Conservation (phyloP, 352 stramenopile species). For the Pythium rishiriense region DNA sequence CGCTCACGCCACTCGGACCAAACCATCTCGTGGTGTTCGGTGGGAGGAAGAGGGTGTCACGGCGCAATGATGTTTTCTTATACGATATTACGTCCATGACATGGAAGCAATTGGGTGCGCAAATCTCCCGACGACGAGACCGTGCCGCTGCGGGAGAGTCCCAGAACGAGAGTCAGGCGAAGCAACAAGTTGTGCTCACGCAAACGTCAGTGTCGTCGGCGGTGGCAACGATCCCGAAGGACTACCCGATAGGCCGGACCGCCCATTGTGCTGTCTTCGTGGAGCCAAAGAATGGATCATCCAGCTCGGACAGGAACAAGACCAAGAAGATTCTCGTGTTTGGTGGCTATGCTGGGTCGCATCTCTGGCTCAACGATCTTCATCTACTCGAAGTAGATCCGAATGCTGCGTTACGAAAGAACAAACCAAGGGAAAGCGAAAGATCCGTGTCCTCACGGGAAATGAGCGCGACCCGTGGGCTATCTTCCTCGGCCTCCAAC, state of each 20-base stretch:
- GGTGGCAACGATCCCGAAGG: neutral
- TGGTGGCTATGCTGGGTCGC: constrained; percentile 61
- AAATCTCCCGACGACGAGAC: neutral
- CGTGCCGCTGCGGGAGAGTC: neutral
- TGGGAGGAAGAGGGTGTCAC: constrained; percentile 41
- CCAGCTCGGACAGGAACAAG: neutral
- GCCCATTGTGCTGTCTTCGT: constrained; percentile 47
- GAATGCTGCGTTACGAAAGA: neutral
- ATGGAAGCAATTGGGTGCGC: constrained; percentile 3
- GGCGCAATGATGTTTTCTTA: constrained; percentile 59
- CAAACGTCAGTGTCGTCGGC: neutral
- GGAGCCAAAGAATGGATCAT: neutral
- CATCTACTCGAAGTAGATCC: constrained; percentile 46
- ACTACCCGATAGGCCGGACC: constrained; percentile 34
- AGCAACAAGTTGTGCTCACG: neutral
- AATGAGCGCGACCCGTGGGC: neutral
- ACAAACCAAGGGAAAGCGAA: neutral
- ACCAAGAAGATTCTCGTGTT: constrained; percentile 48
- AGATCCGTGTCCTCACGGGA: constrained; percentile 5
- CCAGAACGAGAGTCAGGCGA: constrained; percentile 9
- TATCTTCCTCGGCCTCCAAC: constrained; percentile 2
- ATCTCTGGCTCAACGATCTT: constrained; percentile 67
- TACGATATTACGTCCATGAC: constrained; percentile 32
- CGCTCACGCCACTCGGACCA: constrained; percentile 47
- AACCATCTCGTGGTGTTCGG: constrained; percentile 65